phyloP scores from a whole-genome alignment of 352 stramenopile species.

The Plasmopara muralis region DNA sequence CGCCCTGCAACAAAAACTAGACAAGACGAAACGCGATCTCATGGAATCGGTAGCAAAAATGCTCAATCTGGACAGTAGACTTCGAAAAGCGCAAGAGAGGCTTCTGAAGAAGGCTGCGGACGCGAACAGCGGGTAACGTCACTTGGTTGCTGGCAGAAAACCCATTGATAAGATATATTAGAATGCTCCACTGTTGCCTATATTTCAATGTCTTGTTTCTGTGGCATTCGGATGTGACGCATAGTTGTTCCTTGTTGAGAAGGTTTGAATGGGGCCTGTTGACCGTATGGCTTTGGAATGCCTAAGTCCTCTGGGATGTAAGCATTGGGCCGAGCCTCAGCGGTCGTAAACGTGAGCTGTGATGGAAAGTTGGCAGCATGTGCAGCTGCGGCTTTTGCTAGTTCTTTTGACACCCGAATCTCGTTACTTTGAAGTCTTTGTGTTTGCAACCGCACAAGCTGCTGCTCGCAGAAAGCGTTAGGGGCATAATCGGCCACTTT shows the following conservation, averaged over 20 bases:
- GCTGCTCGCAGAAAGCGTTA: conserved; percentile 69
- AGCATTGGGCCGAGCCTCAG: conserved; percentile 87
- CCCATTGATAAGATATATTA: neutral
- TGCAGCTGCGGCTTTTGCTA: conserved; percentile 29
- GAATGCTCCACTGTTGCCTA: conserved; percentile 24
- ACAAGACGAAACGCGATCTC: conserved; percentile 74
- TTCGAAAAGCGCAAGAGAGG: conserved; percentile 70
- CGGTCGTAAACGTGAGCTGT: conserved; percentile 83
- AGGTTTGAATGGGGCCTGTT: conserved; percentile 89
- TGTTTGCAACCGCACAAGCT: conserved; percentile 53
- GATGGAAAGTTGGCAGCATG: conserved; percentile 59
- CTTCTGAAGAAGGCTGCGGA: conserved; percentile 34
- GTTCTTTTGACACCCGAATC: conserved; percentile 31
- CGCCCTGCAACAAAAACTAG: conserved; percentile 46
- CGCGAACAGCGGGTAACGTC: conserved; percentile 4
- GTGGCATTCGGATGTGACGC: conserved; percentile 87
- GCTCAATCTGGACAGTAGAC: conserved; percentile 49
- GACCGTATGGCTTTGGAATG: conserved; percentile 91
- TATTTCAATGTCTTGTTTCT: conserved; percentile 90
- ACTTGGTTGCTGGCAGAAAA: neutral
- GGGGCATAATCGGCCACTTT: conserved; percentile 64
- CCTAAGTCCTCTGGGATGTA: conserved; percentile 91
- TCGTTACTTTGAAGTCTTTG: conserved; percentile 52
- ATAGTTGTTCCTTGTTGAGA: conserved; percentile 81
- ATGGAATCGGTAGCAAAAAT: conserved; percentile 64